Evolutionary conservation across 2,329 filamentous ascomycete genomes (phyloP).

Genomic region (Tolypocladium capitatum): DNA sequence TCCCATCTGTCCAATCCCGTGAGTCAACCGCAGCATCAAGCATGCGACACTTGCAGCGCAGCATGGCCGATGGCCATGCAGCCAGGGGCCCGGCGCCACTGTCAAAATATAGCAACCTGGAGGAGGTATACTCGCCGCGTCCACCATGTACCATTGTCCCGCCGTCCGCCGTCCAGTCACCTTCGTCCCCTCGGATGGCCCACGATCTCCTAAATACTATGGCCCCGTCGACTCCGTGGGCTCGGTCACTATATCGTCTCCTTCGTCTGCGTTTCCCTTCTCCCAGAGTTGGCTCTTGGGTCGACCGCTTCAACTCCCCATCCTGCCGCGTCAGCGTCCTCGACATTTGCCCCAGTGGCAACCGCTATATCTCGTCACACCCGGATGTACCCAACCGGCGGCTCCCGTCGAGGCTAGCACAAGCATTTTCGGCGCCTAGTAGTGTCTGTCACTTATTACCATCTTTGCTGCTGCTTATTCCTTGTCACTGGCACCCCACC

Average conservation of each 20-base stretch:
- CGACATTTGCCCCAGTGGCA: neutral
- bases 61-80: neutral
- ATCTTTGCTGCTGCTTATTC: neutral
- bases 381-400: neutral
- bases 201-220: conserved; percentile 1
- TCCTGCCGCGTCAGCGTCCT: neutral
- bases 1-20: neutral
- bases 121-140: neutral
- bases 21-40: neutral
- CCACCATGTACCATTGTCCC: neutral
- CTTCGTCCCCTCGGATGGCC: neutral
- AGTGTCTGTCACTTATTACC: conserved; percentile 5
- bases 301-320: no score
- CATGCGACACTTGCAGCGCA: neutral
- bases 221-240: neutral
- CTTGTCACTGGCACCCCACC: neutral
- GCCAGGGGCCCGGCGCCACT: neutral
- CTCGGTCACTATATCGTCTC: neutral
- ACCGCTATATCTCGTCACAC: neutral
- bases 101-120: neutral
- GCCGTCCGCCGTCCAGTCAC: neutral
- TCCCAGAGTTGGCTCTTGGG: no score
- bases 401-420: conserved; percentile 1
- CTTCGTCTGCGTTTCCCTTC: neutral
- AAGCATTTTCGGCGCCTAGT: conserved; percentile 2